These are phyloP conservation scores for Cardiospermum halicacabum DNA, from an alignment of 345 rosid species.

Conservation along the genomic window DNA sequence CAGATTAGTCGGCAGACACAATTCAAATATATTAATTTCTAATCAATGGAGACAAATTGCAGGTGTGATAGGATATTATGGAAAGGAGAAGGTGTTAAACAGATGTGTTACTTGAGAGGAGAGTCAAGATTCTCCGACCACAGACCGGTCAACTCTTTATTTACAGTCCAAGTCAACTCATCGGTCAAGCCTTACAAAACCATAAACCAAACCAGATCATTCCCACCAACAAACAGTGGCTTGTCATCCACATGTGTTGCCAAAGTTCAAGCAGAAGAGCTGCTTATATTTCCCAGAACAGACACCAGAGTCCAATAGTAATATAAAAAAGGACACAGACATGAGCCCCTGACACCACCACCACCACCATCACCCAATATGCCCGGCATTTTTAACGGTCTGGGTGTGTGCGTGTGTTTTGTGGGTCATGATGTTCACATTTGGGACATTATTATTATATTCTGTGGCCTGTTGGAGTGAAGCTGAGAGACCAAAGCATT, in stretches of 20 bases:
- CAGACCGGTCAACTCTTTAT: constrained; percentile 79
- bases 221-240: constrained; percentile 27
- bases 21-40: too few species aligned
- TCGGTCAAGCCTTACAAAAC: constrained; percentile 6
- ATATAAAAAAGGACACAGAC: neutral
- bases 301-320: constrained; percentile 16
- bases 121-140: constrained; percentile 96
- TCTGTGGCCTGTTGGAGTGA: too few species aligned
- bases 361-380: too few species aligned
- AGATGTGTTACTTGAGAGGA: constrained; percentile 66
- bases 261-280: constrained; percentile 82
- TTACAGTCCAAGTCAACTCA: constrained; percentile 49
- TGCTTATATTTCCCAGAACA: constrained; percentile 44
- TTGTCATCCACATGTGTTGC: constrained; percentile 45
- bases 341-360: constrained; percentile 6
- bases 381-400: constrained; percentile 6
- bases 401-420: constrained; percentile 13
- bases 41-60: constrained; percentile 18
- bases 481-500: too few species aligned
- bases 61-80: constrained; percentile 96
- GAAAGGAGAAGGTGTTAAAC: constrained; percentile 85
- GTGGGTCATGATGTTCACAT: constrained; percentile 13
- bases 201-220: constrained; percentile 16
- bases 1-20: constrained; percentile 8
- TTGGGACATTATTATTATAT: neutral